Percentiles rank a stretch among this genome's conserved stretches.
These are phyloP conservation scores for Syzygium aromaticum DNA, from an alignment of 345 rosid genomes.

Conservation along the genomic window DNA sequence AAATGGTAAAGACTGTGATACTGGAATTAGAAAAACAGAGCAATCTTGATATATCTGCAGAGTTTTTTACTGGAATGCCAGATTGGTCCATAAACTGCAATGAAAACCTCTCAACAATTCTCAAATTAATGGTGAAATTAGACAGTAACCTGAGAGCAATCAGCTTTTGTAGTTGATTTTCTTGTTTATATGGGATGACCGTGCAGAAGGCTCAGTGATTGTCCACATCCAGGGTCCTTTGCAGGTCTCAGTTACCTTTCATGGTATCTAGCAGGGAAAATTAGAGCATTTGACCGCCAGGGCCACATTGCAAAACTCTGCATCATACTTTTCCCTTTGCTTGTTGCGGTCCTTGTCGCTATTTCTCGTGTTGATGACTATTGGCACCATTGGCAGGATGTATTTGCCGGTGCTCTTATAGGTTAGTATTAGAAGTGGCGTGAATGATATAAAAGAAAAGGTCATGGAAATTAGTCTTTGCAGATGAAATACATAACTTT, in stretches of 20 bases:
- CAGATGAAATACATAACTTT: not conserved
- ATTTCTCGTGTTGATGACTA: conserved; percentile 57
- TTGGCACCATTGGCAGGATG: conserved; percentile 81
- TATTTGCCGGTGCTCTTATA: conserved; percentile 47
- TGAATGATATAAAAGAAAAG: not conserved
- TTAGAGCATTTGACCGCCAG: conserved; percentile 40
- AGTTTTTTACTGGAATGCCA: not conserved
- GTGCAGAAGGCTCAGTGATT: not conserved
- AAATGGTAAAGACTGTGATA: not conserved
- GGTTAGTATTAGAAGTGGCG: conserved; percentile 15
- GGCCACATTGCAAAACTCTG: conserved; percentile 55
- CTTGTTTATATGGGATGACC: not conserved
- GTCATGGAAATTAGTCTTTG: not conserved
- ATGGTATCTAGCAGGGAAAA: conserved; percentile 58
- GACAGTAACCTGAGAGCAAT: not conserved
- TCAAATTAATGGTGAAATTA: not conserved
- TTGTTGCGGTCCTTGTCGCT: conserved; percentile 40
- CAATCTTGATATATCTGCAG: not conserved
- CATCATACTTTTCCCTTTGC: conserved; percentile 38
- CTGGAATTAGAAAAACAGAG: not conserved
- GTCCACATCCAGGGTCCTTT: conserved; percentile 45
- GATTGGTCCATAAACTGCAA: not conserved
- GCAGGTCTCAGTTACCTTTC: conserved; percentile 56
- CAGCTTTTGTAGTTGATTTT: not conserved
- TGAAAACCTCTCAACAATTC: not conserved